Evolutionary conservation across 2,329 filamentous ascomycete genomes (phyloP).

Genomic region (Verticillium tricorpus): DNA sequence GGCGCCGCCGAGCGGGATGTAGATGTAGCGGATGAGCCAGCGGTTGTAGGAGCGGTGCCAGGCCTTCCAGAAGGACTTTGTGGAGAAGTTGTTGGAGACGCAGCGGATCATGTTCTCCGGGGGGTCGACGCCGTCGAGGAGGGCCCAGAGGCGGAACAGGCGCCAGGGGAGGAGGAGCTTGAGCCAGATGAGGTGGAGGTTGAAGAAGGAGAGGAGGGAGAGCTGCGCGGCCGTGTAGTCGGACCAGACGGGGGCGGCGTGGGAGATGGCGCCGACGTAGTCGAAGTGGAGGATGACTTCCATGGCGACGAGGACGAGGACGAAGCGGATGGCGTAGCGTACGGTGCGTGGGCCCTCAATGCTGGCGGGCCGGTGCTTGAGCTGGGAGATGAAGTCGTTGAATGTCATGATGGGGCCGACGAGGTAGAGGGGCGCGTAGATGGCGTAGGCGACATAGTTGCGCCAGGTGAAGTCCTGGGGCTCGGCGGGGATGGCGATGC

Average conservation of each 20-base stretch:
- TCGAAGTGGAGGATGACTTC: conserved; percentile 88
- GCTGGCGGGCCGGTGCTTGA: conserved; percentile 66
- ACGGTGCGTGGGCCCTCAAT: conserved; percentile 67
- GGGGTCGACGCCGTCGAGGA: conserved; percentile 86
- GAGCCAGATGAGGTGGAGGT: conserved; percentile 95
- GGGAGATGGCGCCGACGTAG: conserved; percentile 90
- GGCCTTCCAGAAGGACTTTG: conserved; percentile 86
- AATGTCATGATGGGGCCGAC: conserved; percentile 93
- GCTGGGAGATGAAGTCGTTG: conserved; percentile 94
- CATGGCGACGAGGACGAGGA: conserved; percentile 78
- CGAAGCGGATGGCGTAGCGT: conserved; percentile 79
- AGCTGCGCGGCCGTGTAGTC: conserved; percentile 84
- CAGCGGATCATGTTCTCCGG: conserved; percentile 98
- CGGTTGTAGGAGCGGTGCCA: conserved; percentile 97
- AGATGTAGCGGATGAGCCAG: conserved; percentile 92
- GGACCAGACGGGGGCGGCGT: conserved; percentile 73
- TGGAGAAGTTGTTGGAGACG: conserved; percentile 90
- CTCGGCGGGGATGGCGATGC: conserved; percentile 71
- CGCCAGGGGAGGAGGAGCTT: conserved; percentile 96
- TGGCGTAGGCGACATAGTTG: conserved; percentile 83
- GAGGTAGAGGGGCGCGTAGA: conserved; percentile 92
- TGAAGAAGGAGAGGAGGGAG: conserved; percentile 88
- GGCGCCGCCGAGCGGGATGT: conserved; percentile 80
- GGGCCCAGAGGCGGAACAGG: conserved; percentile 95
- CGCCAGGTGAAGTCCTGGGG: conserved; percentile 69